Percentiles rank a stretch among this genome's conserved stretches.
Evolutionary conservation across 495 filamentous ascomycete species (phyloP).

Genomic region (Penicillium pulvis): DNA sequence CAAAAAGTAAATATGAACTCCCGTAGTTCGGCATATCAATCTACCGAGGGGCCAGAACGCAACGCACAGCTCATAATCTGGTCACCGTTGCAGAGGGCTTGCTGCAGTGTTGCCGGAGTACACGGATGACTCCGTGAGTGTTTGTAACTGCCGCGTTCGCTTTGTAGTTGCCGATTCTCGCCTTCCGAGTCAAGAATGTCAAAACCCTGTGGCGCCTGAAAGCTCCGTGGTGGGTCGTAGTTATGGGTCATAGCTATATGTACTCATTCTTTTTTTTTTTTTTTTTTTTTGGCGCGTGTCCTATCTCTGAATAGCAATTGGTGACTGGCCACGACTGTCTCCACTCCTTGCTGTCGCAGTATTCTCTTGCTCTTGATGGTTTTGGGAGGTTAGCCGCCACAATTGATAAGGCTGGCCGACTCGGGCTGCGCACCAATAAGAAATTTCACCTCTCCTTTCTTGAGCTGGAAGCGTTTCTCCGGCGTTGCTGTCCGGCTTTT

Average conservation of each 20-base stretch:
- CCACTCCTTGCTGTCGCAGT: not conserved
- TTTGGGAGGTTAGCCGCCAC: slow-evolving; percentile 8
- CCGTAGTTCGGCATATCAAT: not conserved
- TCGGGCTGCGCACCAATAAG: not conserved
- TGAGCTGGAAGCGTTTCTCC: slow-evolving; percentile 1
- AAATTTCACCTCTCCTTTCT: not conserved
- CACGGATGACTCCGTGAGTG: not conserved
- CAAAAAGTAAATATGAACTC: not conserved
- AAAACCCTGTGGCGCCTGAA: slow-evolving; percentile 11
- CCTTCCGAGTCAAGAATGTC: not conserved
- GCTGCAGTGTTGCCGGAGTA: not conserved
- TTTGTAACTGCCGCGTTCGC: not conserved
- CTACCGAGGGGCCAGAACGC: not conserved
- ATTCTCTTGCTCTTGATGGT: slow-evolving; percentile 5
- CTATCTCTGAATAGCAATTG: slow-evolving; percentile 15
- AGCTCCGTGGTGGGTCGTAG: slow-evolving; percentile 17
- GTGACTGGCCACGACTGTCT: slow-evolving; percentile 3
- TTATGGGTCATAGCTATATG: slow-evolving; percentile 11
- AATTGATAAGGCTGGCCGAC: slow-evolving; percentile 16
- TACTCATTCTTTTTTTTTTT: not conserved
- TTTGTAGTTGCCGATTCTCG: slow-evolving; percentile 12
- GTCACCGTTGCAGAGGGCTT: not conserved
- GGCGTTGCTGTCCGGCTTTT: not conserved
- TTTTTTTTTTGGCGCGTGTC: slow-evolving; percentile 4
- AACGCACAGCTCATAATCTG: not conserved